phyloP scores from a whole-genome alignment of 2,329 filamentous ascomycete genomes.

The Monilinia laxa region DNA sequence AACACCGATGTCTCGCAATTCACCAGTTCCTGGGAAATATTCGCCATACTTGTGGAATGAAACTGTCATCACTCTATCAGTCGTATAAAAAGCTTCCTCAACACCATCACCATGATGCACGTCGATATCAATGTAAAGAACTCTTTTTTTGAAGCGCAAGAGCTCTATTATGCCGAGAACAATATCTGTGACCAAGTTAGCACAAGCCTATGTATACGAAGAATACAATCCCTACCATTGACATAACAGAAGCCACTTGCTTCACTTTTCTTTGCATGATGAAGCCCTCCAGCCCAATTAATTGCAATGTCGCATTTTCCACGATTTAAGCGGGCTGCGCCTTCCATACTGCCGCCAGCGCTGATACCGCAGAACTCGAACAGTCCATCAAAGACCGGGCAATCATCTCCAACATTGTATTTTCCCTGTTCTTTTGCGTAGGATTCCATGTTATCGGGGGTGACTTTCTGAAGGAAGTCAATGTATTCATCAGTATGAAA shows the following conservation, averaged over 20 bases:
- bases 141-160: conserved; percentile 83
- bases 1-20: conserved; percentile 80
- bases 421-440: conserved; percentile 88
- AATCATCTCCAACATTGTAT: conserved; percentile 96
- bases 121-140: conserved; percentile 97
- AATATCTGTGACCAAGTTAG: conserved; percentile 69
- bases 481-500: conserved; percentile 97
- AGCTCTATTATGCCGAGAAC: conserved; percentile 93
- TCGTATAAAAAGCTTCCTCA: conserved; percentile 90
- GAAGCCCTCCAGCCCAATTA: conserved; percentile 96
- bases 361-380: conserved; percentile 96
- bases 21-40: conserved; percentile 91
- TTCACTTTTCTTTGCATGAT: conserved; percentile 96
- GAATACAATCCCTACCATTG: conserved; percentile 63
- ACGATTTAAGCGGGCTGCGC: conserved; percentile 83
- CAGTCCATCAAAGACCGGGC: conserved; percentile 96
- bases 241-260: conserved; percentile 98
- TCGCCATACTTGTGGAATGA: conserved; percentile 97
- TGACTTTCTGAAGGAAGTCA: conserved; percentile 91
- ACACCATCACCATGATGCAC: conserved; percentile 93
- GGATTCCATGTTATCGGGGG: conserved; percentile 96
- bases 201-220: conserved; percentile 22
- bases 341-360: conserved; percentile 90
- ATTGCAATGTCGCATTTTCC: conserved; percentile 95
- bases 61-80: conserved; percentile 87